A percentile compares a stretch with the other conserved stretches of the same genome.
Conservation (phyloP, 2,329 filamentous ascomycete species). For the Monilinia polystroma region DNA sequence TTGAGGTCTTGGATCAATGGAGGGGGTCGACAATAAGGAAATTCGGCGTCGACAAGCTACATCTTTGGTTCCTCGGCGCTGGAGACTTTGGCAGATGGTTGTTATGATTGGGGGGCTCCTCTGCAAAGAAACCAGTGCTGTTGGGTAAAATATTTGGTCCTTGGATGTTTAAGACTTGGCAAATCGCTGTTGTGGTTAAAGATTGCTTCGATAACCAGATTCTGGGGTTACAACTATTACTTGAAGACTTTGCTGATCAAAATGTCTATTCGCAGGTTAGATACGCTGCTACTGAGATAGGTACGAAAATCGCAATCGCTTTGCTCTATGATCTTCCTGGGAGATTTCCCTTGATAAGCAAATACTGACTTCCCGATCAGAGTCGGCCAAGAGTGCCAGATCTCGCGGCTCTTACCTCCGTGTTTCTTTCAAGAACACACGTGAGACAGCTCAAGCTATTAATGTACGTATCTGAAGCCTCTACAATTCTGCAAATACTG, state of each 20-base stretch:
- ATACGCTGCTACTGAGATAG: constrained; percentile 68
- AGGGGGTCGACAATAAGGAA: constrained; percentile 3
- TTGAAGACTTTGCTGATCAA: not conserved
- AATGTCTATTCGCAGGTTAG: constrained; percentile 63
- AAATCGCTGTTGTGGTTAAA: not conserved
- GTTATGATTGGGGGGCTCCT: not conserved
- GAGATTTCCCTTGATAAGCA: constrained; percentile 61
- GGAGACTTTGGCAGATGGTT: not conserved
- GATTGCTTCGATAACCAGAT: not conserved
- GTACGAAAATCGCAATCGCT: constrained; percentile 6
- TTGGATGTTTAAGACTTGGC: not conserved
- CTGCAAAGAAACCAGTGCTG: not conserved
- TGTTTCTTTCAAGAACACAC: constrained; percentile 95
- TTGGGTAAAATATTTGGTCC: not conserved
- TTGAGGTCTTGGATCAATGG: constrained; percentile 13
- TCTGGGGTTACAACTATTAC: not conserved
- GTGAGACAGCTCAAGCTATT: constrained; percentile 98
- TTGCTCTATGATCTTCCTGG: constrained; percentile 23
- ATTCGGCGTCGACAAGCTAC: not conserved
- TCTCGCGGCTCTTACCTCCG: constrained; percentile 98
- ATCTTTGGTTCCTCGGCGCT: not conserved
- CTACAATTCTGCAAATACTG: not conserved
- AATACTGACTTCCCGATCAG: not conserved
- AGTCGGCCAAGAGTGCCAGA: constrained; percentile 81
- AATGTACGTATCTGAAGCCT: constrained; percentile 49